These are phyloP conservation scores for Rhodotorula sp. DNA, from an alignment of 1,284 basidiomycete species.

Conservation along the genomic window DNA sequence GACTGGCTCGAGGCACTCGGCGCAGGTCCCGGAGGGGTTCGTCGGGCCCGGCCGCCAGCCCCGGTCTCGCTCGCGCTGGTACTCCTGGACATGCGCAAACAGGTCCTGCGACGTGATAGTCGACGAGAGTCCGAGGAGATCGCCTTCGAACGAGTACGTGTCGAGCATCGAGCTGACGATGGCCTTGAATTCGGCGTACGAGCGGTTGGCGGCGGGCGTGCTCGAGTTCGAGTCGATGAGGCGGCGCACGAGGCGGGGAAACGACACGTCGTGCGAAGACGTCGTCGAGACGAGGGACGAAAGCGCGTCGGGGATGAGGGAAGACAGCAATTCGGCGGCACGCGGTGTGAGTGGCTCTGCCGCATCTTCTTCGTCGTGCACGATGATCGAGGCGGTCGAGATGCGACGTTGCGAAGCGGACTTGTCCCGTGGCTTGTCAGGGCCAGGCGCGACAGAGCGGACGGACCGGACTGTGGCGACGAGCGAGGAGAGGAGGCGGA, in stretches of 20 bases:
- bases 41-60: slow-evolving; percentile 39
- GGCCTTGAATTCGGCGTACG: slow-evolving; percentile 84
- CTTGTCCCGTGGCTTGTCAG: slow-evolving; percentile 63
- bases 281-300: slow-evolving; percentile 78
- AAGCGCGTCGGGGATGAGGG: slow-evolving; percentile 82
- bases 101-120: slow-evolving; percentile 80
- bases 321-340: slow-evolving; percentile 62
- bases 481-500: slow-evolving; percentile 69
- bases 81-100: slow-evolving; percentile 66
- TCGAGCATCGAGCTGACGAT: slow-evolving; percentile 93
- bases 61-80: slow-evolving; percentile 38
- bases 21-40: slow-evolving; percentile 10
- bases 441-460: not conserved
- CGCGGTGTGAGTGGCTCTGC: slow-evolving; percentile 43
- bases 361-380: slow-evolving; percentile 33
- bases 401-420: slow-evolving; percentile 27
- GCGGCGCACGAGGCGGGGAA: slow-evolving; percentile 86
- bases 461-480: slow-evolving; percentile 12
- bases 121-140: slow-evolving; percentile 85
- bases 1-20: slow-evolving; percentile 36
- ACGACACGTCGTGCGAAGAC: slow-evolving; percentile 78
- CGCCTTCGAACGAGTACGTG: slow-evolving; percentile 86
- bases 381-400: slow-evolving; percentile 33
- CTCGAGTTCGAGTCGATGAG: slow-evolving; percentile 63
- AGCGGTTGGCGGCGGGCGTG: slow-evolving; percentile 50